These are phyloP conservation scores for Penicillium sp. DNA, from an alignment of 2,329 filamentous ascomycete genomes.

Conservation along the genomic window DNA sequence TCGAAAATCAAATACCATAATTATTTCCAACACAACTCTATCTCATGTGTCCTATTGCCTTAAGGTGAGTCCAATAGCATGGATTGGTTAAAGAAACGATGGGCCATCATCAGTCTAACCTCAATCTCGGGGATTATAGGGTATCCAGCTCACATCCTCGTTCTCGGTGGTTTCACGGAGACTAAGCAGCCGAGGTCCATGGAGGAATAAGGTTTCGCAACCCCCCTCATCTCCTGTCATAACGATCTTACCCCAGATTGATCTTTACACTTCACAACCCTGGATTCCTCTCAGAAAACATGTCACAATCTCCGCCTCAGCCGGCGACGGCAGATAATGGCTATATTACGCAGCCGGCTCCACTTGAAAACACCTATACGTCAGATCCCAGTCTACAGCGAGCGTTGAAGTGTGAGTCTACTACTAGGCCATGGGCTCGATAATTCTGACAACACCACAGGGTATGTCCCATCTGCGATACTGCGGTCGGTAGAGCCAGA, in stretches of 20 bases:
- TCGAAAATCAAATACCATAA: background rate
- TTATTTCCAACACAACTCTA: background rate
- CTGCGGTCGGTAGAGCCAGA: slow-evolving; percentile 51
- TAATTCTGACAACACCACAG: slow-evolving; percentile 9
- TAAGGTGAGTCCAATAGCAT: no score
- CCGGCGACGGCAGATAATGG: slow-evolving; percentile 45
- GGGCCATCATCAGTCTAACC: no score
- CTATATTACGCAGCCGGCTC: slow-evolving; percentile 57
- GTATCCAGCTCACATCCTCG: no score
- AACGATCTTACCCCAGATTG: background rate
- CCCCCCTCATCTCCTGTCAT: background rate
- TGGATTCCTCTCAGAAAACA: background rate
- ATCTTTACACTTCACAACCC: background rate
- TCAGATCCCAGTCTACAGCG: slow-evolving; percentile 57
- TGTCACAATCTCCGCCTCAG: slow-evolving; percentile 7
- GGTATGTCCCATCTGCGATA: slow-evolving; percentile 51
- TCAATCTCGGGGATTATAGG: no score
- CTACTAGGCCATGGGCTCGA: background rate
- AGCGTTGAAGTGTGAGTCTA: slow-evolving; percentile 50
- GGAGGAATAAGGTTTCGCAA: background rate
- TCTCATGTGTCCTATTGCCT: no score
- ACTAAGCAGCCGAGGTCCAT: background rate
- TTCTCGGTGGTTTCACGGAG: background rate
- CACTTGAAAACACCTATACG: slow-evolving; percentile 57
- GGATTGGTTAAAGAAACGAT: no score